These are phyloP conservation scores for Penicillium ucsense DNA, from an alignment of 495 filamentous ascomycete species.

Conservation along the genomic window DNA sequence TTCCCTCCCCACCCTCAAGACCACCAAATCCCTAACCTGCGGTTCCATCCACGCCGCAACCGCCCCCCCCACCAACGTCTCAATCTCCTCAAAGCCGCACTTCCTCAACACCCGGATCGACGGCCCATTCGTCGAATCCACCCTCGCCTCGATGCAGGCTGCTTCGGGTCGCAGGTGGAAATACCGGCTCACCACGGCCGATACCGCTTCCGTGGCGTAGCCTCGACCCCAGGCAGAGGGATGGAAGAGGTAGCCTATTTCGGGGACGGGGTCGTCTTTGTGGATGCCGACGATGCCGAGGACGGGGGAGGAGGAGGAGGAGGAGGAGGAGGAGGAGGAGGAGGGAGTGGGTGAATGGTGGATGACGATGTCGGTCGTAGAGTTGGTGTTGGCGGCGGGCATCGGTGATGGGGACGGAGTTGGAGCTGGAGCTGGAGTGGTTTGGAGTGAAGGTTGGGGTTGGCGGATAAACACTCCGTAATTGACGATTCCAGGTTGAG, in stretches of 20 bases:
- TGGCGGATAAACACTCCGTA: background rate
- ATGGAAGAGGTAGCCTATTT: constrained; percentile 1
- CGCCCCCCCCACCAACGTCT: constrained; percentile 1
- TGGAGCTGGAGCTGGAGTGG: too few relatives aligned
- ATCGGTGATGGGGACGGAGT: too few relatives aligned
- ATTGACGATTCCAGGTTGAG: background rate
- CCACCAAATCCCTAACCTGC: background rate
- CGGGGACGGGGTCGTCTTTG: background rate
- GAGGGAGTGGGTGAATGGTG: too few relatives aligned
- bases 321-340: too few relatives aligned
- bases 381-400: too few relatives aligned
- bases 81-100: constrained; percentile 2
- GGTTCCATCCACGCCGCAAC: background rate
- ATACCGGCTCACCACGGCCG: background rate
- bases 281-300: constrained; percentile 2
- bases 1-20: background rate
- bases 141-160: constrained; percentile 1
- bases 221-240: constrained; percentile 3
- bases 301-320: background rate
- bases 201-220: constrained; percentile 1
- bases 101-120: background rate
- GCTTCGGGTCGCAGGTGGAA: background rate
- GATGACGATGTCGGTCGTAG: too few relatives aligned
- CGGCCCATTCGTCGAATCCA: background rate
- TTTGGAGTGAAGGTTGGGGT: background rate